phyloP scores from a whole-genome alignment of 2,329 filamentous ascomycete species.

The Thermothelomyces thermophilus region DNA sequence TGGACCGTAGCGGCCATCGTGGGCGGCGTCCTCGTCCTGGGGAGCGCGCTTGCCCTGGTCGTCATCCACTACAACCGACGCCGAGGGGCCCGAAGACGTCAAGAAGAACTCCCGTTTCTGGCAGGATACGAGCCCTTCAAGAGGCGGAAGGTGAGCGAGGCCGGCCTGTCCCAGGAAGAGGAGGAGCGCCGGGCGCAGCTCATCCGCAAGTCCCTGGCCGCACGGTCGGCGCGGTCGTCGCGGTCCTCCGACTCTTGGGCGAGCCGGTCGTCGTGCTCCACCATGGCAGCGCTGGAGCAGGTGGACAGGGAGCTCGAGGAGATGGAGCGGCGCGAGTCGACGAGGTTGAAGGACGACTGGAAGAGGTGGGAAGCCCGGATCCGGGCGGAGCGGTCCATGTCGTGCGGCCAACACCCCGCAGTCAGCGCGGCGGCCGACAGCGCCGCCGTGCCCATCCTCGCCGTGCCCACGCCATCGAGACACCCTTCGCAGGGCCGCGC shows the following conservation, averaged over 20 bases:
- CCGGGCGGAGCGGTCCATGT: conserved; percentile 21
- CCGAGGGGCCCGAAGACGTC: conserved; percentile 24
- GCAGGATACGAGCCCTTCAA: conserved; percentile 15
- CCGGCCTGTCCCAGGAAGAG: conserved; percentile 27
- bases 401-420: conserved; percentile 24
- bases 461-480: conserved; percentile 16
- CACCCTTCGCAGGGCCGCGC: conserved; percentile 14
- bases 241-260: conserved; percentile 22
- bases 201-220: conserved; percentile 38
- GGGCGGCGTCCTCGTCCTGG: conserved; percentile 24
- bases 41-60: conserved; percentile 20
- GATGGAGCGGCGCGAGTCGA: conserved; percentile 22
- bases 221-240: background rate
- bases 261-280: background rate
- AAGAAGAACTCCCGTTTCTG: conserved; percentile 25
- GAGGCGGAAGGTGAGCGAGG: conserved; percentile 26
- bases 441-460: conserved; percentile 10
- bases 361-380: conserved; percentile 34
- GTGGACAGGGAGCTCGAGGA: conserved; percentile 13
- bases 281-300: conserved; percentile 1
- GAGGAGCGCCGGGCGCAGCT: conserved; percentile 36
- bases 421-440: background rate
- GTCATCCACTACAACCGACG: conserved; percentile 21
- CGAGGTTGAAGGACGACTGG: conserved; percentile 30
- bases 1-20: conserved; percentile 28